These are phyloP conservation scores for Melanopsichium pennsylvanicum DNA, from an alignment of 1,284 basidiomycete genomes.

Conservation along the genomic window DNA sequence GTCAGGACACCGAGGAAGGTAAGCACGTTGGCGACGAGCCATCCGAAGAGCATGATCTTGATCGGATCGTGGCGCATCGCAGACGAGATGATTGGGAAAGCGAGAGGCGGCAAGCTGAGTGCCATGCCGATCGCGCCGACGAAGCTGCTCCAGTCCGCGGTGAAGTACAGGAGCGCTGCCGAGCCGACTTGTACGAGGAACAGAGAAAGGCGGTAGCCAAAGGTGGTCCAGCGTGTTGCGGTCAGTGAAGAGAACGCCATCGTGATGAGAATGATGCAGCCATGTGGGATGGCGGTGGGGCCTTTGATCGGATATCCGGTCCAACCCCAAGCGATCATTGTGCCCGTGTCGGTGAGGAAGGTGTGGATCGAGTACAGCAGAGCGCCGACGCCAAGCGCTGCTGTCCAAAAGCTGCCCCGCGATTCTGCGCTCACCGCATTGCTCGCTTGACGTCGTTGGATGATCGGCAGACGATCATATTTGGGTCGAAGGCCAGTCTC, in stretches of 20 bases:
- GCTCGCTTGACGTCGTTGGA: constrained; percentile 17
- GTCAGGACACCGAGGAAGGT: constrained; percentile 71
- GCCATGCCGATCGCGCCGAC: constrained; percentile 75
- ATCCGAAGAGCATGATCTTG: constrained; percentile 47
- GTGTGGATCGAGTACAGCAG: constrained; percentile 71
- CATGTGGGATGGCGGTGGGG: constrained; percentile 75
- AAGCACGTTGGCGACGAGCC: constrained; percentile 53
- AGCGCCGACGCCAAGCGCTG: constrained; percentile 48
- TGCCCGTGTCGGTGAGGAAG: constrained; percentile 80
- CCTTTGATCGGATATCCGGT: constrained; percentile 78
- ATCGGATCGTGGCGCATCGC: constrained; percentile 56
- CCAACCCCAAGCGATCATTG: constrained; percentile 89
- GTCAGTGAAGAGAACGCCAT: constrained; percentile 67
- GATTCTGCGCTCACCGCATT: neutral
- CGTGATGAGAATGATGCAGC: constrained; percentile 64
- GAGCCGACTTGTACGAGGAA: constrained; percentile 56
- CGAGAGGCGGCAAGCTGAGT: constrained; percentile 70
- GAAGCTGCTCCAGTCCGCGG: constrained; percentile 78
- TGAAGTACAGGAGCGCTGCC: constrained; percentile 69
- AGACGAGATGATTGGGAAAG: constrained; percentile 35
- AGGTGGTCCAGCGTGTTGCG: constrained; percentile 58
- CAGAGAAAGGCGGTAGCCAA: constrained; percentile 26
- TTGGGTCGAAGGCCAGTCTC: constrained; percentile 30
- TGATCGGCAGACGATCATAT: constrained; percentile 12
- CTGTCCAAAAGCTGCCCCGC: constrained; percentile 23